A percentile compares a stretch with the other conserved stretches of the same genome.
phyloP scores from a whole-genome alignment of 768 basidiomycete genomes.

The Pholiota molesta region DNA sequence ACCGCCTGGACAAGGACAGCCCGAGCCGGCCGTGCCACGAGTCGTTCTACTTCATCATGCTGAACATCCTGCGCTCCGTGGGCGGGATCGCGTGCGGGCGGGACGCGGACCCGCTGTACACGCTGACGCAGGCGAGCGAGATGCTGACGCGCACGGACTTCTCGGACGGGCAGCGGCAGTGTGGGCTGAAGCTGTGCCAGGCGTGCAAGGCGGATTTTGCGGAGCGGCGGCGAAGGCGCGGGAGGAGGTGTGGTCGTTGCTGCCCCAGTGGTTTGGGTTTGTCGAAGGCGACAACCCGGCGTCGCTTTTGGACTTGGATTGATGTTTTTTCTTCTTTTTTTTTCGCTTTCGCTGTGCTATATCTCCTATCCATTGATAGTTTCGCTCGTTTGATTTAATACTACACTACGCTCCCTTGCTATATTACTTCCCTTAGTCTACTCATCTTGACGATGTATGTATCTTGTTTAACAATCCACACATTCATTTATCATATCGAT shows the following conservation, averaged over 20 bases:
- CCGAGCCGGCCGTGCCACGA: slow-evolving; percentile 54
- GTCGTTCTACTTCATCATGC: slow-evolving; percentile 76
- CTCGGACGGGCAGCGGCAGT: slow-evolving; percentile 61
- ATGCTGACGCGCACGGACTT: slow-evolving; percentile 77
- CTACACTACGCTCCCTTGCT: neutral
- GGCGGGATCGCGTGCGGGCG: slow-evolving; percentile 73
- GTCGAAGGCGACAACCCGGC: slow-evolving; percentile 21
- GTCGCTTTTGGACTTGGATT: slow-evolving; percentile 24
- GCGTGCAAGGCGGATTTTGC: slow-evolving; percentile 49
- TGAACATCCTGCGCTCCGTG: slow-evolving; percentile 70
- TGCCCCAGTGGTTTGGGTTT: slow-evolving; percentile 70
- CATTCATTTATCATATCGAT: too few relatives aligned
- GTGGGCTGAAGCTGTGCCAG: slow-evolving; percentile 38
- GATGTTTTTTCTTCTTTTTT: too few relatives aligned
- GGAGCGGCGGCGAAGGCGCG: slow-evolving; percentile 48
- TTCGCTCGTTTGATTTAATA: neutral
- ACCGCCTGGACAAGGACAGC: slow-evolving; percentile 35
- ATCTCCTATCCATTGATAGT: neutral
- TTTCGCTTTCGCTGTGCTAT: slow-evolving; percentile 1
- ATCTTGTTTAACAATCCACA: neutral
- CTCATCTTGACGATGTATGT: slow-evolving; percentile 2
- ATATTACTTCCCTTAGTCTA: neutral
- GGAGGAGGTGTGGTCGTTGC: slow-evolving; percentile 60
- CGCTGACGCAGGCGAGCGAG: slow-evolving; percentile 66
- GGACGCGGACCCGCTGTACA: slow-evolving; percentile 75